Conservation (phyloP, 495 filamentous ascomycete species). For the Hypoxylon lenormandii region DNA sequence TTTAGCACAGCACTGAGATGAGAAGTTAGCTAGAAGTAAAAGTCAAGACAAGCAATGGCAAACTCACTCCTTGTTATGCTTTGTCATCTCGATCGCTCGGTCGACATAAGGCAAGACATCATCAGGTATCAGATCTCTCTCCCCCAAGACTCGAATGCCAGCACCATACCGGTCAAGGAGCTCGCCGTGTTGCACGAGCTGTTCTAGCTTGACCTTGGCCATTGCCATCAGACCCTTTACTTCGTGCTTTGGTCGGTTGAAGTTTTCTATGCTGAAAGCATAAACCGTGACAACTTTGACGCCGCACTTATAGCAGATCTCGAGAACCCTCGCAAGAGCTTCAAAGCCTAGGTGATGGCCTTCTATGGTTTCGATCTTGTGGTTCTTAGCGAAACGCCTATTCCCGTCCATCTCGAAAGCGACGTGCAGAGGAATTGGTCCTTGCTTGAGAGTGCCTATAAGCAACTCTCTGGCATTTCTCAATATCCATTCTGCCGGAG, state of each 20-base stretch:
- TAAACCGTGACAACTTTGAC: slow-evolving; percentile 97
- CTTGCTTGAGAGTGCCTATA: slow-evolving; percentile 87
- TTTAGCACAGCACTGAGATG: slow-evolving; percentile 78
- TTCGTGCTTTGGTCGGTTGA: slow-evolving; percentile 97
- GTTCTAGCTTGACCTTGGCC: slow-evolving; percentile 90
- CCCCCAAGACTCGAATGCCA: slow-evolving; percentile 82
- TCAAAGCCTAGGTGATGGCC: slow-evolving; percentile 98
- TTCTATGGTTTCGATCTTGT: slow-evolving; percentile 95
- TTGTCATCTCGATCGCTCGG: slow-evolving; percentile 82
- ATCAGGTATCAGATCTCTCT: slow-evolving; percentile 79
- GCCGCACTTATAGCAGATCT: slow-evolving; percentile 96
- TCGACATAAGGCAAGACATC: slow-evolving; percentile 91
- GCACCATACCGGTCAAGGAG: slow-evolving; percentile 93
- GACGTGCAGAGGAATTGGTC: slow-evolving; percentile 90
- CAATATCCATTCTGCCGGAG: slow-evolving; percentile 86
- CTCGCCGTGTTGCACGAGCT: slow-evolving; percentile 92
- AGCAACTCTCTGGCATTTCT: slow-evolving; percentile 79
- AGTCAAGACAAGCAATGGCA: background rate
- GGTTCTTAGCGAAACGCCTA: slow-evolving; percentile 84
- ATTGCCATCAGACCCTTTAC: slow-evolving; percentile 98
- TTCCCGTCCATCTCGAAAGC: slow-evolving; percentile 99
- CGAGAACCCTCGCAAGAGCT: slow-evolving; percentile 90
- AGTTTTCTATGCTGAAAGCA: slow-evolving; percentile 98
- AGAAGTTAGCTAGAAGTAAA: slow-evolving; percentile 26
- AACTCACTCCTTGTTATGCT: slow-evolving; percentile 77